A percentile compares a stretch with the other conserved stretches of the same genome.
These are phyloP conservation scores for Penicillium sp. DNA, from an alignment of 2,329 filamentous ascomycete genomes.

Conservation along the genomic window DNA sequence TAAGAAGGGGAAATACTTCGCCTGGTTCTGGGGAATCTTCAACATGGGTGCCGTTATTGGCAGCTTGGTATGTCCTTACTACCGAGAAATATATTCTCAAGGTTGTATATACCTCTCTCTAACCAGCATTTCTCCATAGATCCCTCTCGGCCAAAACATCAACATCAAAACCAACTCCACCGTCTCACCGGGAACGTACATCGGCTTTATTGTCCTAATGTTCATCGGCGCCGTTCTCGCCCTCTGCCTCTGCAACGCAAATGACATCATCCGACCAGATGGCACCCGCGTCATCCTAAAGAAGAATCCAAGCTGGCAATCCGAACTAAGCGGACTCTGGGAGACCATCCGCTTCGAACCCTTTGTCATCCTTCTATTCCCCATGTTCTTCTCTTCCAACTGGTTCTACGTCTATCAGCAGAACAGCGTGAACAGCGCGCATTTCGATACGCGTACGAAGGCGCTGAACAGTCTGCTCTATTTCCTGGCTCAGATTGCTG, in stretches of 20 bases:
- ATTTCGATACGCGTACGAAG: constrained; percentile 70
- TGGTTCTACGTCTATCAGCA: constrained; percentile 77
- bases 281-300: constrained; percentile 76
- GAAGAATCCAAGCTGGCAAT: constrained; percentile 81
- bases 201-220: constrained; percentile 79
- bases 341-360: constrained; percentile 67
- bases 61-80: constrained; percentile 36
- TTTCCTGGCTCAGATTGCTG: constrained; percentile 72
- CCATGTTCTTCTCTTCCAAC: constrained; percentile 75
- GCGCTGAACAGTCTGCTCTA: constrained; percentile 72
- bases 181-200: constrained; percentile 71
- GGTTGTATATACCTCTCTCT: constrained; percentile 5
- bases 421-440: constrained; percentile 65
- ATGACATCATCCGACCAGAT: constrained; percentile 68
- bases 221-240: constrained; percentile 66
- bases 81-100: not conserved
- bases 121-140: constrained; percentile 3
- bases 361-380: constrained; percentile 71
- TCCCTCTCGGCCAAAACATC: constrained; percentile 43
- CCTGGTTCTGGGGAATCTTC: constrained; percentile 91
- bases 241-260: constrained; percentile 67
- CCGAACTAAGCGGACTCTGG: constrained; percentile 70
- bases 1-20: constrained; percentile 80
- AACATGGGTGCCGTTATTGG: constrained; percentile 85
- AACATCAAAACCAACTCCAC: constrained; percentile 30